phyloP scores from a whole-genome alignment of 2,329 filamentous ascomycete species.

The Emericellopsis atlantica region DNA sequence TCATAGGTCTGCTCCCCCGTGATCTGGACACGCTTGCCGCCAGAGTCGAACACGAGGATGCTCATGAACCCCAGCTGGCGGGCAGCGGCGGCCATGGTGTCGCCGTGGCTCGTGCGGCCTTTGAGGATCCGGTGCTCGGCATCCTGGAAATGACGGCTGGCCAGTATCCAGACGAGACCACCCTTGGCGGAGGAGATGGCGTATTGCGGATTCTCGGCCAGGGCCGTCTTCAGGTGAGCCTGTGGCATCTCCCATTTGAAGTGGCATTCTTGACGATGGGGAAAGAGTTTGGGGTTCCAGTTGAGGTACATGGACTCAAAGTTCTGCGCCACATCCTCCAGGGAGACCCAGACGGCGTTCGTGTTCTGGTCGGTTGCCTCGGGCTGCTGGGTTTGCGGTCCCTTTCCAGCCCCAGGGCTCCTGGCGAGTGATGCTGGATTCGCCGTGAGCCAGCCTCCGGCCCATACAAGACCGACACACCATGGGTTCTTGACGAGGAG shows the following conservation, averaged over 20 bases:
- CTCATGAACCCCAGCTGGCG: slow-evolving; percentile 70
- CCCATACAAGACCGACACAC: slow-evolving; percentile 71
- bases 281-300: slow-evolving; percentile 85
- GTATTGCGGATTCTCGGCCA: slow-evolving; percentile 60
- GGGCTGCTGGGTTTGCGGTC: not conserved
- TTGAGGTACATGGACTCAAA: slow-evolving; percentile 96
- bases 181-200: slow-evolving; percentile 46
- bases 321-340: slow-evolving; percentile 77
- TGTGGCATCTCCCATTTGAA: slow-evolving; percentile 65
- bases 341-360: slow-evolving; percentile 88
- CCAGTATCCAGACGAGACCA: slow-evolving; percentile 67
- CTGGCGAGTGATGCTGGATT: slow-evolving; percentile 2
- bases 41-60: slow-evolving; percentile 64
- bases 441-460: slow-evolving; percentile 23
- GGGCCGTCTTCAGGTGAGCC: slow-evolving; percentile 35
- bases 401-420: not conserved
- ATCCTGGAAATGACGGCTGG: slow-evolving; percentile 76
- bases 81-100: slow-evolving; percentile 29
- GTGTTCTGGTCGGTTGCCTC: slow-evolving; percentile 1
- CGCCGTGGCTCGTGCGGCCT: slow-evolving; percentile 15
- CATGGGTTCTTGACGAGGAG: slow-evolving; percentile 93
- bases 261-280: slow-evolving; percentile 74
- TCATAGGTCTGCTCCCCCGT: slow-evolving; percentile 59
- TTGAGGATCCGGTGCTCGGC: slow-evolving; percentile 43
- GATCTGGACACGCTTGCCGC: slow-evolving; percentile 61